Conservation (phyloP, 805 yeast genomes). For the Kuraishia ogatae region DNA sequence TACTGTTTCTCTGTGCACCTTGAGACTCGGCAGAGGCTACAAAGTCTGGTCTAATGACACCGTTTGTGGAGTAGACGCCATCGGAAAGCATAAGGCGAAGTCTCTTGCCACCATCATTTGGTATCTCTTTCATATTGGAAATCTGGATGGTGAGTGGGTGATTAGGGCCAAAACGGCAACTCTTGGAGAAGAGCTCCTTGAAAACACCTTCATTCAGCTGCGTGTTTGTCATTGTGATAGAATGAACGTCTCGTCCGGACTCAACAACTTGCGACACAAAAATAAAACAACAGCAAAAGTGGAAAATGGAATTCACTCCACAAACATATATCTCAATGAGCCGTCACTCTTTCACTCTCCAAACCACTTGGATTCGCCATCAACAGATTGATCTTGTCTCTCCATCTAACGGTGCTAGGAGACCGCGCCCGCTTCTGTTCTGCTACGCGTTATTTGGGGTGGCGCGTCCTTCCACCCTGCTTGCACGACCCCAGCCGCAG, state of each 20-base stretch:
- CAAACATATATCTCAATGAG: too few species aligned
- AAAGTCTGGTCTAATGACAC: constrained; percentile 39
- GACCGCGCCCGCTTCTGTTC: background rate
- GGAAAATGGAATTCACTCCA: background rate
- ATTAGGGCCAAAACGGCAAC: constrained; percentile 8
- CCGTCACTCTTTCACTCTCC: too few species aligned
- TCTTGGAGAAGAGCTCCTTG: constrained; percentile 12
- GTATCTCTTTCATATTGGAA: constrained; percentile 25
- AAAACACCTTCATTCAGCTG: constrained; percentile 3
- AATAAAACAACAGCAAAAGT: background rate
- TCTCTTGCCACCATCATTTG: constrained; percentile 32
- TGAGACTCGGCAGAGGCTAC: constrained; percentile 34
- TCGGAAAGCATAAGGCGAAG: constrained; percentile 41
- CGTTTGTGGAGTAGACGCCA: constrained; percentile 41
- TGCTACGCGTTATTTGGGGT: background rate
- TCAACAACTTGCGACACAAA: background rate
- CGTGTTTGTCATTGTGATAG: background rate
- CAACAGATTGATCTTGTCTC: too few species aligned
- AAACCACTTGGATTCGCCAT: too few species aligned
- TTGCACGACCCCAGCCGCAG: background rate
- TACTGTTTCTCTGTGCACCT: constrained; percentile 35
- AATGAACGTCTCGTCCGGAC: background rate
- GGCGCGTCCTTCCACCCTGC: background rate
- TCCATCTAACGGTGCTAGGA: background rate
- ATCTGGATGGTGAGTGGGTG: constrained; percentile 27